Evolutionary conservation across 2,329 filamentous ascomycete genomes (phyloP), one percentile per base, ranked within the genome.

Genomic region (Venturia asperata): DNA sequence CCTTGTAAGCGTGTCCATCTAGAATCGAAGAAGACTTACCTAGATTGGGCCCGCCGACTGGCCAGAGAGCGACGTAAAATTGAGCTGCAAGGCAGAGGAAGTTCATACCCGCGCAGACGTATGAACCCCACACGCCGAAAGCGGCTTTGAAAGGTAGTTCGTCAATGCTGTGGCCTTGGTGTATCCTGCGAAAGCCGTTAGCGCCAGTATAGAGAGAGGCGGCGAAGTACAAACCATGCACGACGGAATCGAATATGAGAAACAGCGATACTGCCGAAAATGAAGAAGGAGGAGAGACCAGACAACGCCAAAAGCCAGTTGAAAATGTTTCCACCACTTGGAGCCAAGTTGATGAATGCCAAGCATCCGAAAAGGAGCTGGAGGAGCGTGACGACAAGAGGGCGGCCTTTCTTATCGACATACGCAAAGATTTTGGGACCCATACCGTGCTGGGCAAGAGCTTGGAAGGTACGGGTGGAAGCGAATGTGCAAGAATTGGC

Each of bases 181-280:
- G 5, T 62, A 47, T 49, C 63, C 63, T 64, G 34, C 17, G 55
- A 24, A 13, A 27, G 15, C 4, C 17, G 15, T 63, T 63, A 52
- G 42, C 24, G 5, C 52, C 4, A 15, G 19, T 47, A 19, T 17
- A n/a, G 34, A 34, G 17, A 19, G 47, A 11, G 15, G 5, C 6
- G 24, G 17, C 1, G 21, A 24, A 41, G 4, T 24, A 61, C 65
- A 27, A 27, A 55, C 75, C 75, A 77, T 41, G 74, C 75, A 67
- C 79, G 78, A 68, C 92, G 90, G 83, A 97, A 97, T 65, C 92
- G 91, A 72, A 97, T 95, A 76, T 97, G 92, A 30, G 88, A 85
- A 21, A 95, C 78, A 74, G 91, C 96, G 75, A 96, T 93, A 69
- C 89, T 90, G 64, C 82, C 85, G 89, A 90, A 92, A 7, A 89